Percentiles rank a stretch among this genome's conserved stretches.
phyloP scores from a whole-genome alignment of 306 rosid genomes.

The Vachellia pachyceras region DNA sequence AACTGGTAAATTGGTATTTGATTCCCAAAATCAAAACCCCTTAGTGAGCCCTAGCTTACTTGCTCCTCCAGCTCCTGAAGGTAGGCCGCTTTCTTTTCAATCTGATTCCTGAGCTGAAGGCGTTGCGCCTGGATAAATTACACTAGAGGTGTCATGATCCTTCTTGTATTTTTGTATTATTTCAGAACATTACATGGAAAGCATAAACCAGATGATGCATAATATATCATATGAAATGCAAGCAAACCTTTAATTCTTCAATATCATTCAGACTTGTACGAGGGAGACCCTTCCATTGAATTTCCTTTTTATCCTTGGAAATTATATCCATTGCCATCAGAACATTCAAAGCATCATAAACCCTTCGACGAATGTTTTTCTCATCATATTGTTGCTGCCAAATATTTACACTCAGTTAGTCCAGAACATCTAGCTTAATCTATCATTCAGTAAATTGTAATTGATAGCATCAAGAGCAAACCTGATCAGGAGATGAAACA shows the following conservation, averaged over 20 bases:
- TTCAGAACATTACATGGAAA: slow-evolving; percentile 25
- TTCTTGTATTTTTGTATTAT: slow-evolving; percentile 12
- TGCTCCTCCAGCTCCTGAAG: slow-evolving; percentile 95
- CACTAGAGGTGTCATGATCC: slow-evolving; percentile 32
- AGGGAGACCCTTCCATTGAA: slow-evolving; percentile 99
- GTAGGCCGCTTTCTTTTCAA: slow-evolving; percentile 91
- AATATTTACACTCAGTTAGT: slow-evolving; percentile 34
- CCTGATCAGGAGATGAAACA: slow-evolving; percentile 89
- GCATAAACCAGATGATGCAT: background rate
- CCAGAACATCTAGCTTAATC: slow-evolving; percentile 21
- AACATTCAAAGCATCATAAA: slow-evolving; percentile 95
- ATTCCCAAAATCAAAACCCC: slow-evolving; percentile 21
- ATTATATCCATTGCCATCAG: slow-evolving; percentile 99
- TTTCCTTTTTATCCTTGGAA: slow-evolving; percentile 96
- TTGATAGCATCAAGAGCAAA: slow-evolving; percentile 39
- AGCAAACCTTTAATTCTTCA: slow-evolving; percentile 85
- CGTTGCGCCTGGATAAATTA: slow-evolving; percentile 74
- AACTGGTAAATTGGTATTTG: slow-evolving; percentile 12
- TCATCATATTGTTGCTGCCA: slow-evolving; percentile 96
- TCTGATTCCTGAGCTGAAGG: slow-evolving; percentile 68
- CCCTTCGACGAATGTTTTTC: slow-evolving; percentile 94
- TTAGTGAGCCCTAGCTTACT: slow-evolving; percentile 47
- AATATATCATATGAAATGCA: slow-evolving; percentile 27
- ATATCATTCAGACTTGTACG: slow-evolving; percentile 84
- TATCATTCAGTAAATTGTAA: slow-evolving; percentile 11